Base-by-base conservation (phyloP, 2,329 filamentous ascomycete species). In the Aspergillus thermomutatus region DNA sequence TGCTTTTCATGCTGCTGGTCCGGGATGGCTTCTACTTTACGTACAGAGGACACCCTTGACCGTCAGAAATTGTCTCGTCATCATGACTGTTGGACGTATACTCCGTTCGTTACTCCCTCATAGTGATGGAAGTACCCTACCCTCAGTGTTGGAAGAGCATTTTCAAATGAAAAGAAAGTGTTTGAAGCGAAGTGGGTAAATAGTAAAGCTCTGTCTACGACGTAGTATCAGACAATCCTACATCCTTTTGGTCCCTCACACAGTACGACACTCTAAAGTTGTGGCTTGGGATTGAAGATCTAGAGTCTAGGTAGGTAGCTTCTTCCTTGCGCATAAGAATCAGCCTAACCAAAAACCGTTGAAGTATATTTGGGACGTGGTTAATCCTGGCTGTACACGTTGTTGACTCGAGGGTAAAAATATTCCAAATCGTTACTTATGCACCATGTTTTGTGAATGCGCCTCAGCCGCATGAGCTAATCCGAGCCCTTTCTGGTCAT, bases 401-500 rank as follows among this genome's bases (percentile, higher is more conserved):
- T 21, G 21, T 45, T 45, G 21, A 11, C 41, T 45, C 41, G 11
- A 46, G 21, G 10, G 14, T 14, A 46, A 46, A 21, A 46, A 11
- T 5, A 46, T 46, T 46, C 3, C 43, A 14, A 21, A 26, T 25
- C 21, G 10, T 25, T 46, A 9, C 43, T 25, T 10, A 25, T 43
- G 28, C 28, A 34, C n/a, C n/a, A 23, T 45, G 41, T 45, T 4
- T 45, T 57, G 50, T 56, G 49, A 54, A 50, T 59, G 56, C 56
- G 60, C 60, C 59, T 63, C 60, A 63, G 60, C 60, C 60, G 60
- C 60, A 62, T 53, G 43, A 54, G 51, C 47, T 47, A 48, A 59
- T 40, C 31, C 14, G 27, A 37, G 31, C 31, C 14, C 31, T 7
- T 37, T 14, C 17, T n/a, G 31, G 14, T 3, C 31, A 14, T 37